These are phyloP conservation scores for Gentiana dahurica DNA, from an alignment of 257 asterid genomes.

Conservation along the genomic window DNA sequence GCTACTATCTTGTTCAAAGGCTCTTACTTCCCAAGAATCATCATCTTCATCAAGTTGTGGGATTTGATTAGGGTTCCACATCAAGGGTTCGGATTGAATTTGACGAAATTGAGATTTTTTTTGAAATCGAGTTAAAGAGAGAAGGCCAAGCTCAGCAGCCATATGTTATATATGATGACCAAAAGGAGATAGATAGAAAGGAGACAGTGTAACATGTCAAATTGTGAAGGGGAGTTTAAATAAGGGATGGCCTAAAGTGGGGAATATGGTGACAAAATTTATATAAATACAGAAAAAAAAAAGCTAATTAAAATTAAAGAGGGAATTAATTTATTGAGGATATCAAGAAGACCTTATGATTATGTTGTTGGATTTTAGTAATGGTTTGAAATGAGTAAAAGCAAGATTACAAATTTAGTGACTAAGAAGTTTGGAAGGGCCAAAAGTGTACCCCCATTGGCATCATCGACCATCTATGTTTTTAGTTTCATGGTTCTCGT, in stretches of 20 bases:
- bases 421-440: background rate
- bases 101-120: constrained; percentile 12
- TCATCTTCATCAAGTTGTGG: constrained; percentile 26
- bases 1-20: constrained; percentile 51
- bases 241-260: constrained; percentile 37
- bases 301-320: no score
- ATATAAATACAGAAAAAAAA: background rate
- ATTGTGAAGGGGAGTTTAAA: constrained; percentile 9
- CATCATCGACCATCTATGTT: constrained; percentile 10
- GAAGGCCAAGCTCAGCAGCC: constrained; percentile 29
- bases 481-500: background rate
- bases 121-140: constrained; percentile 10
- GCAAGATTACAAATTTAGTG: background rate
- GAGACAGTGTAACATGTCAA: no score
- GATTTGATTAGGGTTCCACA: constrained; percentile 25
- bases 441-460: constrained; percentile 9
- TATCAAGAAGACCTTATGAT: constrained; percentile 12
- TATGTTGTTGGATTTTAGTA: constrained; percentile 8
- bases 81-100: constrained; percentile 9
- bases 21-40: constrained; percentile 61
- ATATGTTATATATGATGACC: constrained; percentile 21
- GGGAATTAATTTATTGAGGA: background rate
- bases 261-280: constrained; percentile 35
- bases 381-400: background rate
- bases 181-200: constrained; percentile 1